Evolutionary conservation across 192 early-diverging fungal genomes (phyloP).

Genomic region (Backusella tuberculispora): DNA sequence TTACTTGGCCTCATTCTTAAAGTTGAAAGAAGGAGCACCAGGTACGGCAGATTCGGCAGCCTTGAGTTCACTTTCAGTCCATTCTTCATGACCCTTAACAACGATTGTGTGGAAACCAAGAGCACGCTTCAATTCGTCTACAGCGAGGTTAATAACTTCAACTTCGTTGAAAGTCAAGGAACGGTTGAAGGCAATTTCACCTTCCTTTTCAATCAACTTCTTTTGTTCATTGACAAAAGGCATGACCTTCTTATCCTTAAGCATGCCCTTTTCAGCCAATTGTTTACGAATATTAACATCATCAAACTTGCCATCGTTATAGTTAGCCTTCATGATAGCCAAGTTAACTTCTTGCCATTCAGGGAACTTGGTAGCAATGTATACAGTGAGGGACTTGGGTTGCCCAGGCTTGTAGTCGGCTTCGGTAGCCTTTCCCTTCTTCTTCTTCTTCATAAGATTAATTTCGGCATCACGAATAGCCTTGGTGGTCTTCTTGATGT

Average conservation of each 20-base stretch:
- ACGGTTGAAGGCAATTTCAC: slow-evolving; percentile 78
- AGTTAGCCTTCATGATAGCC: slow-evolving; percentile 60
- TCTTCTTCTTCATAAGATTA: slow-evolving; percentile 76
- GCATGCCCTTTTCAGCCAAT: slow-evolving; percentile 70
- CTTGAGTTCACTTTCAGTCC: slow-evolving; percentile 53
- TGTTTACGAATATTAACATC: slow-evolving; percentile 73
- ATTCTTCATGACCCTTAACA: slow-evolving; percentile 53
- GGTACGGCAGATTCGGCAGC: slow-evolving; percentile 58
- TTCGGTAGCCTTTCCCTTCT: slow-evolving; percentile 63
- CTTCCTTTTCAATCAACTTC: slow-evolving; percentile 73
- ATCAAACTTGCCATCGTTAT: slow-evolving; percentile 63
- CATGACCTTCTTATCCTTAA: slow-evolving; percentile 97
- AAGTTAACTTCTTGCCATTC: slow-evolving; percentile 88
- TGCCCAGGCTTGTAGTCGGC: slow-evolving; percentile 60
- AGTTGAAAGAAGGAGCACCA: slow-evolving; percentile 56
- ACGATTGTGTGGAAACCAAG: slow-evolving; percentile 61
- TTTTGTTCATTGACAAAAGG: slow-evolving; percentile 84
- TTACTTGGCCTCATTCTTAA: slow-evolving; percentile 51
- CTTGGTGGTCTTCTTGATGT: slow-evolving; percentile 75
- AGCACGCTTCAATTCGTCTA: slow-evolving; percentile 59
- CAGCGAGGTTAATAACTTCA: slow-evolving; percentile 59
- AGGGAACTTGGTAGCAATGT: slow-evolving; percentile 84
- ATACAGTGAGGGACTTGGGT: slow-evolving; percentile 77
- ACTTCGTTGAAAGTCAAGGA: slow-evolving; percentile 82
- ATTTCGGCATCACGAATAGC: slow-evolving; percentile 82